Evolutionary conservation across 805 yeast species (phyloP), one percentile per base, ranked within the genome.

Genomic region (Debaryomyces tyrocola): DNA sequence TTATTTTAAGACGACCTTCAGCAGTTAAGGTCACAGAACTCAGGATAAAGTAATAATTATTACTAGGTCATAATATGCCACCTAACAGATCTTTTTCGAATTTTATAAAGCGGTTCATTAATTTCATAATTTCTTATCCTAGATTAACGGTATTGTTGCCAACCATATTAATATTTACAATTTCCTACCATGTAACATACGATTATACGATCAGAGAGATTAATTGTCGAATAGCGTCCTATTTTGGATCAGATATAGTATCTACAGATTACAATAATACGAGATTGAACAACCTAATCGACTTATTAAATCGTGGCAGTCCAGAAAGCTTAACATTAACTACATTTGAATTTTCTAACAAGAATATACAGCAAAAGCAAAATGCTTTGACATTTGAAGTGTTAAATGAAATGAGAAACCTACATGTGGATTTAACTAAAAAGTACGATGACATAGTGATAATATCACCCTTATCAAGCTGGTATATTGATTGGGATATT

Each of bases 181-280:
- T 67, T n/a, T 64, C 73, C 1, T 72, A 69, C 55, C 59, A 63
- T 45, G 59, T 69, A 9, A 41, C 60, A n/a, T 70, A 71, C 48
- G 74, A 69, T 45, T 57, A 62, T 38, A 57, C 70, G 7, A 56
- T 69, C 34, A 57, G 56, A 41, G 53, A 53, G 15, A 35, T 64
- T 44, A 66, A 64, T 45, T 52, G 57, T 8, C 51, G 49, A 14
- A 44, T 64, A 35, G 54, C 20, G 18, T 18, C 24, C 7, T 17
- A 17, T 17, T 35, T 35, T 3, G 38, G 38, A 14, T 6, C 24
- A n/a, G 20, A 35, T 6, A 31, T 14, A n/a, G 17, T 31, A 6
- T 6, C 14, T 8, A 12, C 14, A 2, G 14, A 31, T 31, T 31
- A 31, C 17, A 14, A 6, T 31, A 31, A 31, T 31, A 31, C 7